phyloP scores from a whole-genome alignment of 1,284 basidiomycete genomes.

The Xerocomus minutiporus region DNA sequence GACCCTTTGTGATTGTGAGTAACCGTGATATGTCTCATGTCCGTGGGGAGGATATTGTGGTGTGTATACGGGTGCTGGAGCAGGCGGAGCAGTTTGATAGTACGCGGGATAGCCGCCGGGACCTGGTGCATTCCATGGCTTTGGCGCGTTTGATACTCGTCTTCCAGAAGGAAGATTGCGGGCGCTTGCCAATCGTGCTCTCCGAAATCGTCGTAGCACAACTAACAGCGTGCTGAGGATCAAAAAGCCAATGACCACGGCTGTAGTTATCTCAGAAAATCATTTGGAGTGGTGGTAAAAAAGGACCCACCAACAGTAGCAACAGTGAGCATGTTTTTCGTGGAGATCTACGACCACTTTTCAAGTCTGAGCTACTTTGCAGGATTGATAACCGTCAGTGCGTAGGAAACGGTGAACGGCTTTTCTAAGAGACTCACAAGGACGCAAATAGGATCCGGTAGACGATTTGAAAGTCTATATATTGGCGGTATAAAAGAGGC shows the following conservation, averaged over 20 bases:
- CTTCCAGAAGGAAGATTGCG: not conserved
- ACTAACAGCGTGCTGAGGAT: not conserved
- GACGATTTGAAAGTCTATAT: too few relatives aligned
- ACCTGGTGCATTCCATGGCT: not conserved
- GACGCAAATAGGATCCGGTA: too few relatives aligned
- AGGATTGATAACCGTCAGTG: not conserved
- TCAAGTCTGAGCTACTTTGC: not conserved
- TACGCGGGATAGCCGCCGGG: not conserved
- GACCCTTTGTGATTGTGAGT: slow-evolving; percentile 1
- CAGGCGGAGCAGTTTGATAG: not conserved
- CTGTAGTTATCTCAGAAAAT: slow-evolving; percentile 10
- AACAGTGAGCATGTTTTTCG: not conserved
- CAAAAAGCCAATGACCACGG: not conserved
- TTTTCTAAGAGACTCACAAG: too few relatives aligned
- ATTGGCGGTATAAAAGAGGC: too few relatives aligned
- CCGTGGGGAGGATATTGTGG: slow-evolving; percentile 8
- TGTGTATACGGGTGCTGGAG: not conserved
- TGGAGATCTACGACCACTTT: not conserved
- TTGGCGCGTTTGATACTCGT: not conserved
- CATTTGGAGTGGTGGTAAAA: not conserved
- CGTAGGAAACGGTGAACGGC: too few relatives aligned
- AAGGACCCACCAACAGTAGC: slow-evolving; percentile 12
- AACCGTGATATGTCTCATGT: not conserved
- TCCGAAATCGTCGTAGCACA: slow-evolving; percentile 5
- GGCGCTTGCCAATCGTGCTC: not conserved